Evolutionary conservation across 2,329 filamentous ascomycete genomes (phyloP).

Genomic region (Colletotrichum liaoningense): DNA sequence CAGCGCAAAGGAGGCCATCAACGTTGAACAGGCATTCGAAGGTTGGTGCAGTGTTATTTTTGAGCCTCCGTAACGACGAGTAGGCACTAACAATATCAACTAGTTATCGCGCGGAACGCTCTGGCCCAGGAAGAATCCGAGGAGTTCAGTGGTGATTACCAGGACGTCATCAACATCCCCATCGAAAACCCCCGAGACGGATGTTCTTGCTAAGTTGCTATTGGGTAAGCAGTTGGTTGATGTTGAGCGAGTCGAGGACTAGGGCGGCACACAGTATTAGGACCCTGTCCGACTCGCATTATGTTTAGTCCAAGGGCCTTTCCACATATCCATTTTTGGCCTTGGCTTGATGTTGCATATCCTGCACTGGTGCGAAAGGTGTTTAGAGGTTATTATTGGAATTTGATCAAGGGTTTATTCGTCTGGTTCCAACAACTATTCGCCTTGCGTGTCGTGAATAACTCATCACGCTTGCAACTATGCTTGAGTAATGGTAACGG

Average conservation of each 20-base stretch:
- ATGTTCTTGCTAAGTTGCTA: slow-evolving; percentile 65
- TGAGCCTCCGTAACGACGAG: background rate
- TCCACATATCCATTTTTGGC: slow-evolving; percentile 33
- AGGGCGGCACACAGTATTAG: slow-evolving; percentile 16
- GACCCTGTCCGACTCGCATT: slow-evolving; percentile 22
- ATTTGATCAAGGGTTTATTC: slow-evolving; percentile 28
- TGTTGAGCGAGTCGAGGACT: slow-evolving; percentile 7
- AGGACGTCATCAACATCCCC: slow-evolving; percentile 98
- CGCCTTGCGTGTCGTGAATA: background rate
- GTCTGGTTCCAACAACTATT: background rate
- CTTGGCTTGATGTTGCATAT: slow-evolving; percentile 38
- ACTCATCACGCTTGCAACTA: background rate
- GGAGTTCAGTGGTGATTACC: slow-evolving; percentile 97
- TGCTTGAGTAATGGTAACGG: background rate
- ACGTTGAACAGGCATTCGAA: slow-evolving; percentile 87
- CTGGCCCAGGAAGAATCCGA: slow-evolving; percentile 97
- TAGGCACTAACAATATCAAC: slow-evolving; percentile 29
- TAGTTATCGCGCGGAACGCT: slow-evolving; percentile 96
- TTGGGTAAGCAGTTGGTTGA: slow-evolving; percentile 16
- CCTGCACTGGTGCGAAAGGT: slow-evolving; percentile 35
- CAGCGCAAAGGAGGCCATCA: slow-evolving; percentile 97
- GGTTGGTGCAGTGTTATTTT: slow-evolving; percentile 53
- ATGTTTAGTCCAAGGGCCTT: slow-evolving; percentile 30
- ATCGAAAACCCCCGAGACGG: slow-evolving; percentile 93
- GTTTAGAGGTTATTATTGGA: slow-evolving; percentile 35